Conservation (phyloP, 1,284 basidiomycete genomes). For the Trametes versicolor region DNA sequence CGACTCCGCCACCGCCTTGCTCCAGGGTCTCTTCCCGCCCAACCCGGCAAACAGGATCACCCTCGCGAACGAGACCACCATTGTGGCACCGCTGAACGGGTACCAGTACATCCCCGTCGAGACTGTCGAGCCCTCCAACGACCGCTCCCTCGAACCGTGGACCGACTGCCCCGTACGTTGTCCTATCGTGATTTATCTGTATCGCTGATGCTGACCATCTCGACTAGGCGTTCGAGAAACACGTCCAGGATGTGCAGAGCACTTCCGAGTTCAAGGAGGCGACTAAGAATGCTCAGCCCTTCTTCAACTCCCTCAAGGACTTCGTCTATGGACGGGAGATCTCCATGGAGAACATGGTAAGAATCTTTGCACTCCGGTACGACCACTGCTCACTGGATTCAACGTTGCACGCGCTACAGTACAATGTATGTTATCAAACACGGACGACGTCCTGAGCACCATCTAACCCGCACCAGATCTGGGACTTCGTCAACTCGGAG, state of each 20-base stretch:
- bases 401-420: constrained; percentile 48
- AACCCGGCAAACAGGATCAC: constrained; percentile 72
- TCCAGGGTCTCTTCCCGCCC: constrained; percentile 85
- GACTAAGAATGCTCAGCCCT: constrained; percentile 62
- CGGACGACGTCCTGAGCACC: background rate
- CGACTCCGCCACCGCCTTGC: constrained; percentile 79
- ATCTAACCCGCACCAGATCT: constrained; percentile 56
- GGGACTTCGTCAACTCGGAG: constrained; percentile 81
- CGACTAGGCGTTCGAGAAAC: constrained; percentile 67
- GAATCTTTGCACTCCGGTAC: constrained; percentile 36
- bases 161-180: constrained; percentile 77
- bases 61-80: constrained; percentile 80
- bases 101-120: constrained; percentile 89
- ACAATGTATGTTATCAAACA: constrained; percentile 62
- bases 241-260: constrained; percentile 62
- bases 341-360: constrained; percentile 74
- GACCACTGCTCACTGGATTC: background rate
- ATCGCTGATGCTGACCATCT: background rate
- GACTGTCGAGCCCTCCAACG: constrained; percentile 85
- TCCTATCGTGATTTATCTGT: background rate
- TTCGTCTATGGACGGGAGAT: constrained; percentile 76
- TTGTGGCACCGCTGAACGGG: constrained; percentile 82
- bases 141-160: constrained; percentile 87
- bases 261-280: constrained; percentile 74
- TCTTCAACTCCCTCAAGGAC: constrained; percentile 72